Evolutionary conservation across 2,329 filamentous ascomycete species (phyloP).

Genomic region (Epichloe coenophiala): DNA sequence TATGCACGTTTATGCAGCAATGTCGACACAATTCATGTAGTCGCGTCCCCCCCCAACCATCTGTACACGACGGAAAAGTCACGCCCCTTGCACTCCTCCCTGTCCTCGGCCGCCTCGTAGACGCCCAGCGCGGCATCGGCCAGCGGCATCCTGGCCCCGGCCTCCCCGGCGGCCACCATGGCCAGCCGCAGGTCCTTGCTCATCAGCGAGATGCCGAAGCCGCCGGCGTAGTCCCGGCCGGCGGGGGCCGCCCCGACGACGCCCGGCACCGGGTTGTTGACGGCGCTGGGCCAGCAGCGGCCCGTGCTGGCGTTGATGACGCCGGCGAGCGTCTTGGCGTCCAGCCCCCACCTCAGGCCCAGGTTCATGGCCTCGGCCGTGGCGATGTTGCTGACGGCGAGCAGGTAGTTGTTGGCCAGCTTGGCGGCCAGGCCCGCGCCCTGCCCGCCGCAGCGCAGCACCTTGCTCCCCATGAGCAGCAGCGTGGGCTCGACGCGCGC

Average conservation of each 20-base stretch:
- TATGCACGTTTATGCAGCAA: no score
- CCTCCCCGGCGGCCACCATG: conserved; percentile 59
- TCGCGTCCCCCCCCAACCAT: conserved; percentile 39
- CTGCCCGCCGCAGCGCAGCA: conserved; percentile 74
- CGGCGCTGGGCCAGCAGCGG: conserved; percentile 88
- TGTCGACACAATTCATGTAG: no score
- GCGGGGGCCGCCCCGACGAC: conserved; percentile 63
- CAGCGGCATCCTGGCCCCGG: conserved; percentile 51
- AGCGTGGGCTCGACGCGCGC: conserved; percentile 49
- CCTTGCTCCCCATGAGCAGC: conserved; percentile 70
- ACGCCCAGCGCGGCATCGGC: conserved; percentile 49
- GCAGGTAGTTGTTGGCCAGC: conserved; percentile 91
- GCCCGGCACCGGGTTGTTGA: conserved; percentile 88
- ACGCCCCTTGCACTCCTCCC: conserved; percentile 49
- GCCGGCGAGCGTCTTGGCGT: conserved; percentile 54
- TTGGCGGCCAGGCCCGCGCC: conserved; percentile 83
- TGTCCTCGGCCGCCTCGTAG: conserved; percentile 52
- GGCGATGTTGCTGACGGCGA: conserved; percentile 81
- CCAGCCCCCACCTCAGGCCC: conserved; percentile 46
- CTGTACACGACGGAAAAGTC: conserved; percentile 77
- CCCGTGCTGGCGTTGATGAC: conserved; percentile 92
- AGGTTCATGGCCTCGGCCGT: conserved; percentile 54
- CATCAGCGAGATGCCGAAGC: conserved; percentile 68
- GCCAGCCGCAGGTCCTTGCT: conserved; percentile 66
- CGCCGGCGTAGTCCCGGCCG: conserved; percentile 60